Evolutionary conservation across 345 rosid genomes (phyloP).

Genomic region (Syzygium oleosum): DNA sequence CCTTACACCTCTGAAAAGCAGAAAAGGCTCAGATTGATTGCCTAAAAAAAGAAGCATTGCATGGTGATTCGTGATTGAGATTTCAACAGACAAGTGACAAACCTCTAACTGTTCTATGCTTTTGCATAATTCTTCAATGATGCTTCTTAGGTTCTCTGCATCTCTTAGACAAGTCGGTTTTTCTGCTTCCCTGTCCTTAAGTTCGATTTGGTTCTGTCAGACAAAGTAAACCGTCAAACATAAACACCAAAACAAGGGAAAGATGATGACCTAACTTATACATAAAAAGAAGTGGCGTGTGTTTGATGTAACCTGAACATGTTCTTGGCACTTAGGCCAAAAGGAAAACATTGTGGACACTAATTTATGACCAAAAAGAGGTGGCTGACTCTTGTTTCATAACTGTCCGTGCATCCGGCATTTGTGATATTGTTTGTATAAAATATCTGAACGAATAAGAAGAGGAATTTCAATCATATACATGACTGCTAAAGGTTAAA

Average conservation of each 20-base stretch:
- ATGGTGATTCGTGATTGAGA: background rate
- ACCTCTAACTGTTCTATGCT: constrained; percentile 16
- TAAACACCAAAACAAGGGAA: background rate
- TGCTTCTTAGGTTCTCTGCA: constrained; percentile 5
- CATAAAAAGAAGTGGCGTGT: background rate
- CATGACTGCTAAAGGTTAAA: background rate
- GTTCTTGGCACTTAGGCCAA: background rate
- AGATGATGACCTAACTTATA: background rate
- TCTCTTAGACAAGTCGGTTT: constrained; percentile 1
- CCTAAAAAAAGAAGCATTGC: background rate
- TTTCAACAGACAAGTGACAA: constrained; percentile 2
- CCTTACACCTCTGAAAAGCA: background rate
- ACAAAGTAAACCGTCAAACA: background rate
- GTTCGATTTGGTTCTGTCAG: background rate
- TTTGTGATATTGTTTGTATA: background rate
- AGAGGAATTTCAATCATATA: background rate
- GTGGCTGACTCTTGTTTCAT: background rate
- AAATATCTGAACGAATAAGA: background rate
- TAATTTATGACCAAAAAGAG: background rate
- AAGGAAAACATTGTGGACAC: background rate
- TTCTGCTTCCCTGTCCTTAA: background rate
- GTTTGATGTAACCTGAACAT: background rate
- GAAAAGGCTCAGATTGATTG: background rate
- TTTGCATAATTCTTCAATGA: constrained; percentile 11
- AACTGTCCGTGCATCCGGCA: background rate